Evolutionary conservation across 148 eudicot species (phyloP).

Genomic region (Pharnaceum exiguum): DNA sequence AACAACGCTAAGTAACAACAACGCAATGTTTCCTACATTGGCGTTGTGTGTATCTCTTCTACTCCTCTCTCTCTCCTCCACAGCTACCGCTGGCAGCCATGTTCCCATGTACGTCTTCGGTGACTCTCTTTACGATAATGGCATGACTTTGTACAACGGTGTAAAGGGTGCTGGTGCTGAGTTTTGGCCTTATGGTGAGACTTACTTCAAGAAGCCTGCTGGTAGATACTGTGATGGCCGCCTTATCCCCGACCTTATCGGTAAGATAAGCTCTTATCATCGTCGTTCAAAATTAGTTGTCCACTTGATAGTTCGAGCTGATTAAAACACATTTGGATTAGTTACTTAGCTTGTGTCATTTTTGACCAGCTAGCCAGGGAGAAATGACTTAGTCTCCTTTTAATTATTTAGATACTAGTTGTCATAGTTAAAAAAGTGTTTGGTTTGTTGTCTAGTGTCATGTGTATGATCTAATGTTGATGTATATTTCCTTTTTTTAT

Average conservation of each 20-base stretch:
- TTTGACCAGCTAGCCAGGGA: not conserved
- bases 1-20: too few species aligned
- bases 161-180: conserved; percentile 20
- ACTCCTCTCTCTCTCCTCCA: not conserved
- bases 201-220: conserved; percentile 34
- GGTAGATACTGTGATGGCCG: conserved; percentile 48
- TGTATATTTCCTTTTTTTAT: too few species aligned
- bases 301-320: too few species aligned
- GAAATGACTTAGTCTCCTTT: too few species aligned
- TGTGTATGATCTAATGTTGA: too few species aligned
- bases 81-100: not conserved
- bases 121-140: conserved; percentile 48
- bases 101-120: conserved; percentile 41
- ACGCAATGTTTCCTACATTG: not conserved
- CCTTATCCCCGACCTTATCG: conserved; percentile 46
- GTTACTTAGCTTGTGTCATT: not conserved
- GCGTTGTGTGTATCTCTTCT: not conserved
- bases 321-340: not conserved
- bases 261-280: not conserved
- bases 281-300: too few species aligned
- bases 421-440: too few species aligned
- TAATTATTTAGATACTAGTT: too few species aligned
- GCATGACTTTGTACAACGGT: conserved; percentile 36
- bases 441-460: too few species aligned
- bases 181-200: conserved; percentile 44